phyloP scores from a whole-genome alignment of 148 eudicot species.

The Limonium bicolor region DNA sequence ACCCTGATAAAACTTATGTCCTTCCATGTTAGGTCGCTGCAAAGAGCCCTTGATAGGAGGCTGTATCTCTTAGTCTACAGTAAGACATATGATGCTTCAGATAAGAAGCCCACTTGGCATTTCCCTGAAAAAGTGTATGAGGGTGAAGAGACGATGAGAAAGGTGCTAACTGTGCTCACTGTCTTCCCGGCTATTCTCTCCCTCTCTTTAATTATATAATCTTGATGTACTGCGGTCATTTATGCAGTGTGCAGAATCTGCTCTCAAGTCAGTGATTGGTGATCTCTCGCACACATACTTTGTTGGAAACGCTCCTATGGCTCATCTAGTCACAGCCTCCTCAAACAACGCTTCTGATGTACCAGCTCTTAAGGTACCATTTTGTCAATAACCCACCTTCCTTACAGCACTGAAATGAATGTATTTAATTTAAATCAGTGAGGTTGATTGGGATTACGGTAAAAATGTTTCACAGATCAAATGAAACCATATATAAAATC shows the following conservation, averaged over 20 bases:
- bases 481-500: neutral
- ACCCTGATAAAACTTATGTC: neutral
- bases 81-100: conserved; percentile 30
- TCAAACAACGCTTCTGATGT: conserved; percentile 20
- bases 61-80: conserved; percentile 84
- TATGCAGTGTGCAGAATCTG: conserved; percentile 5
- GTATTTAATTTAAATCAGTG: too few relatives aligned
- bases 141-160: conserved; percentile 77
- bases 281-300: conserved; percentile 78
- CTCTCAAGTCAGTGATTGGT: conserved; percentile 34
- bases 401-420: too few relatives aligned
- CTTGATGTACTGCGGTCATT: neutral
- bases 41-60: conserved; percentile 86
- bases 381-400: too few relatives aligned
- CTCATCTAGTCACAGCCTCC: conserved; percentile 42
- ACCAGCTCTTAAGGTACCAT: conserved; percentile 36
- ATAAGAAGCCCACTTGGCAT: conserved; percentile 68
- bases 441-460: too few relatives aligned
- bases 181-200: neutral
- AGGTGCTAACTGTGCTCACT: conserved; percentile 23
- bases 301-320: conserved; percentile 97
- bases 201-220: too few relatives aligned
- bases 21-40: conserved; percentile 52
- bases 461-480: too few relatives aligned
- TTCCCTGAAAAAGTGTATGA: conserved; percentile 86